phyloP scores from a whole-genome alignment of 2,329 filamentous ascomycete genomes.

The Cercospora berteroae region DNA sequence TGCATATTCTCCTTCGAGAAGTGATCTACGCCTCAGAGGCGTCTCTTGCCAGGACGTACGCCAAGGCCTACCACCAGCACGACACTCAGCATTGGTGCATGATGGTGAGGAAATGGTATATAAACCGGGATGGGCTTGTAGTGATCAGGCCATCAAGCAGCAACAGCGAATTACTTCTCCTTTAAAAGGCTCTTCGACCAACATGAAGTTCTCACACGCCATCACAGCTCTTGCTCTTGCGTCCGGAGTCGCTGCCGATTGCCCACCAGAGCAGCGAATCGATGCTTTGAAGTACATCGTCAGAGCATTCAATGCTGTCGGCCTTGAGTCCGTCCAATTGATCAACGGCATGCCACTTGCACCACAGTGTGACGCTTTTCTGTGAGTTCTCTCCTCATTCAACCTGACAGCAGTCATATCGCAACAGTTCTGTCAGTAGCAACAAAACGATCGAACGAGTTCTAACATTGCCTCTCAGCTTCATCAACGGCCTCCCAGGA shows the following conservation, averaged over 20 bases:
- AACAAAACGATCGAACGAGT: no score
- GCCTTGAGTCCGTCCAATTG: not conserved
- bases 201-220: not conserved
- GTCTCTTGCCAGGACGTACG: not conserved
- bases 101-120: not conserved
- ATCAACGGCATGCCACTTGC: slow-evolving; percentile 8
- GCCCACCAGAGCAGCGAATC: not conserved
- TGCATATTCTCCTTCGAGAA: not conserved
- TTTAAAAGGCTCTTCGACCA: not conserved
- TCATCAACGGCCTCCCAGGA: slow-evolving; percentile 12
- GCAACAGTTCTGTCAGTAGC: no score
- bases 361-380: not conserved
- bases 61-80: not conserved
- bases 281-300: slow-evolving; percentile 4
- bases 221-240: not conserved
- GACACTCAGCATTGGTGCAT: not conserved
- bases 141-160: not conserved
- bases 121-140: not conserved
- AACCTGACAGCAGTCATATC: no score
- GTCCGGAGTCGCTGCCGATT: not conserved
- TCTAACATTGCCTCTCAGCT: not conserved
- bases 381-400: no score
- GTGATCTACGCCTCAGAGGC: not conserved
- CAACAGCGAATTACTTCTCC: not conserved
- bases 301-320: slow-evolving; percentile 6